Base-by-base conservation (phyloP, 176 grass and related monocot species). In the Secale cereale region DNA sequence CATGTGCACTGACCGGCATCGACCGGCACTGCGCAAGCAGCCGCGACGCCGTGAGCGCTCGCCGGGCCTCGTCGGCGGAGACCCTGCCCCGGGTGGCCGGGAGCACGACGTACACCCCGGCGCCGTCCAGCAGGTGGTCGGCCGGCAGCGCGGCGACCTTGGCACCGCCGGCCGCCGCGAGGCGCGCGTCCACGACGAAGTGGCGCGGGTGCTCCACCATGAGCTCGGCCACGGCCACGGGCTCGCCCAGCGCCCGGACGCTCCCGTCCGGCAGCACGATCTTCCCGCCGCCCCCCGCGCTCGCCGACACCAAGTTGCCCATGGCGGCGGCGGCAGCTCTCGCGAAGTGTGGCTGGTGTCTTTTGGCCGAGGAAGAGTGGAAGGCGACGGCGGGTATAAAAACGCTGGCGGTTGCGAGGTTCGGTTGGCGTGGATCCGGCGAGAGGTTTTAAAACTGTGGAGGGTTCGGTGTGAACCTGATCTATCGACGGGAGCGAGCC, bases 151-250 rank as follows among this genome's bases (percentile, higher is more conserved):
- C 73, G 45, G 73, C 17, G 17, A 76, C 73, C 73, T 76, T 76
- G 28, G 45, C 37, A 1, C 2, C 4, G 17, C 4, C 5, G 27
- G 45, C 0, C 26, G 45, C 30, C 16, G 52, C 73, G 28, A 54
- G 27, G 15, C 73, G 73, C 9, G 73, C 73, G 9, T 76, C 73
- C 16, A 76, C 27, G 2, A 76, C 73, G 73, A 54, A 76, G 27
- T 76, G 73, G 73, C 41, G 28, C 2, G 71, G 71, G 15, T 74
- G 43, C 26, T 74, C 71, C 71, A 74, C 71, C 71, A 74, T 74
- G 25, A 74, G 40, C 72, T 76, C 73, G 1, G 73, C 73, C 50
- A 76, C 45, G 73, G 73, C 22, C 45, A 54, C 9, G 9, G 45
- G 2, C 45, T 76, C 45, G 5, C 43, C 9, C 27, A 76, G 0